Base-by-base conservation (phyloP, 192 early-diverging fungal genomes). In the Linnemannia hyalina region DNA sequence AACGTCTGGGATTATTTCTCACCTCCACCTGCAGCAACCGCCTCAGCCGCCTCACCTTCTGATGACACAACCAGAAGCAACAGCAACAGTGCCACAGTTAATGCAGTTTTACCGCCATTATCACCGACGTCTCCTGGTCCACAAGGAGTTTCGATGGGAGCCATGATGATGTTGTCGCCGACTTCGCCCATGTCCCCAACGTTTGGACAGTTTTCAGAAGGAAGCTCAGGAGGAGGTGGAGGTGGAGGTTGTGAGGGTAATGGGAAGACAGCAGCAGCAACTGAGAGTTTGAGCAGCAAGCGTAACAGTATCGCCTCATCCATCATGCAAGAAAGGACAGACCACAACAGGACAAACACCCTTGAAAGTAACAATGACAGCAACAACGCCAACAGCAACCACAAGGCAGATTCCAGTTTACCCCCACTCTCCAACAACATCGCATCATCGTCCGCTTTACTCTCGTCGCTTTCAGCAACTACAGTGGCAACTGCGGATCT, bases 1-100 rank as follows among this genome's bases (percentile, higher is more conserved):
- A 81, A 74, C 40, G 80, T 86, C 44, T 86, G 84, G 84, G 84
- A 86, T 4, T 86, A 78, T 60, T 86, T 86, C 46, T 81, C 84
- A 4, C 82, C 82, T 55, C 47, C 82, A 10, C 54, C 41, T 6
- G 26, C 5, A 10, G 57, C 57, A 72, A 7, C 46, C 36, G 7
- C 49, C 38, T 40, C 38, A 63, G 3, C 41, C 10, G 36, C 57
- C 10, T 42, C 60, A 26, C 13, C 29, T 29, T 35, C 74, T 10
- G 40, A 73, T 9, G n/a, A 42, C 29, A 41, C 60, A 11, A 35
- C 22, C 42, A 77, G 16, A 13, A 47, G 57, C 36, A 41, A 29
- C 18, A 77, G 8, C 60, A 65, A 11, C 29, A 65, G 11, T 32
- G 29, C 4, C 60, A 32, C 29, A 32, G 29, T 13, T 32, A 65